These are phyloP conservation scores for Taiwanofungus camphoratus DNA, from an alignment of 1,284 basidiomycete species.

Conservation along the genomic window DNA sequence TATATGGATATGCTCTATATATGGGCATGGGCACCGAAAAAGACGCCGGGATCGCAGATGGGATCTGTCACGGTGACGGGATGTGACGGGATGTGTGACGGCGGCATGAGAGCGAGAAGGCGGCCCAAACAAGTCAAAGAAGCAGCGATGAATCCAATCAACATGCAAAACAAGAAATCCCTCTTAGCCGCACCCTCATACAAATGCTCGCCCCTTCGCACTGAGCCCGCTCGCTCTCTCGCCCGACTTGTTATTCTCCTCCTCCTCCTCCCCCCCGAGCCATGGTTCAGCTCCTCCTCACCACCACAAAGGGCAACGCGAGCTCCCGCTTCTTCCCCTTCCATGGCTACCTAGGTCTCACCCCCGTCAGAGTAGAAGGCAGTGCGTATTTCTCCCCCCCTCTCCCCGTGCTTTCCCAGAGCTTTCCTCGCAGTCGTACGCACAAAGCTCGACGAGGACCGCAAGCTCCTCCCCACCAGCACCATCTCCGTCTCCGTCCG, in stretches of 20 bases:
- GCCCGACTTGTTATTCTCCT: conserved; percentile 19
- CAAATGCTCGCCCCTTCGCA: conserved; percentile 19
- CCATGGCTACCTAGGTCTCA: conserved; percentile 74
- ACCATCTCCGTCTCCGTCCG: conserved; percentile 63
- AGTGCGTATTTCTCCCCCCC: conserved; percentile 35
- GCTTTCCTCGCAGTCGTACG: conserved; percentile 46
- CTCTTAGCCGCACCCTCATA: conserved; percentile 7
- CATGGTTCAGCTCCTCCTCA: conserved; percentile 63
- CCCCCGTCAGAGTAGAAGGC: conserved; percentile 73
- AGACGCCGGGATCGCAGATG: background rate
- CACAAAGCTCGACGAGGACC: conserved; percentile 66
- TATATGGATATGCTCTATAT: too few species aligned
- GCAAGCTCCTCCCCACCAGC: conserved; percentile 55
- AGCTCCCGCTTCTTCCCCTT: conserved; percentile 69
- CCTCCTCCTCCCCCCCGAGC: conserved; percentile 18
- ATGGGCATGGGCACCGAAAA: too few species aligned
- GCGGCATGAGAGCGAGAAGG: conserved; percentile 1
- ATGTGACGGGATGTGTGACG: conserved; percentile 2
- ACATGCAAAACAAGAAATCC: conserved; percentile 9
- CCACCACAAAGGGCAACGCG: conserved; percentile 57
- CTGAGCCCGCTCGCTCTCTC: conserved; percentile 29
- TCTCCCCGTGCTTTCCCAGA: conserved; percentile 11
- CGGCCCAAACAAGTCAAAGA: too few species aligned
- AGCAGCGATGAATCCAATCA: conserved; percentile 6
- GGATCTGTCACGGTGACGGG: background rate